These are phyloP conservation scores for Arabidopsis suecica DNA, from an alignment of 345 rosid genomes.

Conservation along the genomic window DNA sequence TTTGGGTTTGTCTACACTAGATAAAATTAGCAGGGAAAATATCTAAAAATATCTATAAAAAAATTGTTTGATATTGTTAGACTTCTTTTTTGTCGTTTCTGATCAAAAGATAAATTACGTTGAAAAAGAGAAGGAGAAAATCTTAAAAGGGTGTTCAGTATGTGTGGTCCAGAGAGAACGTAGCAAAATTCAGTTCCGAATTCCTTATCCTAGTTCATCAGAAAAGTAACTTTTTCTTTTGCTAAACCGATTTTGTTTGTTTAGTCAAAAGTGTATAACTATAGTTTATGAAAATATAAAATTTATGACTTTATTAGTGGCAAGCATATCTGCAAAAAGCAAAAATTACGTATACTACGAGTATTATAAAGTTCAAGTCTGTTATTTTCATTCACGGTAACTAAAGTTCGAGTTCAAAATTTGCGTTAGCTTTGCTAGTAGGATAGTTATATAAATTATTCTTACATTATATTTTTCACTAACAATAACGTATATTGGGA, in stretches of 20 bases:
- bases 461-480: neutral
- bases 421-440: too few species aligned
- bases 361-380: too few species aligned
- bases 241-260: too few species aligned
- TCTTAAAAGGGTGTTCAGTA: neutral
- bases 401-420: neutral
- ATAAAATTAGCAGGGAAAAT: neutral
- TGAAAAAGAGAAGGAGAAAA: neutral
- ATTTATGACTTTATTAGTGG: too few species aligned
- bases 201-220: conserved; percentile 7
- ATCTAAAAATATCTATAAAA: conserved; percentile 13
- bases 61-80: neutral
- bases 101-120: neutral
- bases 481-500: neutral
- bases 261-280: too few species aligned
- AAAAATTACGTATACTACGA: too few species aligned
- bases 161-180: neutral
- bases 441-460: neutral
- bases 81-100: neutral
- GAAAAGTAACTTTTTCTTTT: too few species aligned
- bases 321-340: too few species aligned
- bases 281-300: too few species aligned
- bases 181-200: neutral
- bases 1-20: neutral
- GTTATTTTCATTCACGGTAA: neutral